Conservation (phyloP, 1,284 basidiomycete genomes). For the Phlebopus sp. region DNA sequence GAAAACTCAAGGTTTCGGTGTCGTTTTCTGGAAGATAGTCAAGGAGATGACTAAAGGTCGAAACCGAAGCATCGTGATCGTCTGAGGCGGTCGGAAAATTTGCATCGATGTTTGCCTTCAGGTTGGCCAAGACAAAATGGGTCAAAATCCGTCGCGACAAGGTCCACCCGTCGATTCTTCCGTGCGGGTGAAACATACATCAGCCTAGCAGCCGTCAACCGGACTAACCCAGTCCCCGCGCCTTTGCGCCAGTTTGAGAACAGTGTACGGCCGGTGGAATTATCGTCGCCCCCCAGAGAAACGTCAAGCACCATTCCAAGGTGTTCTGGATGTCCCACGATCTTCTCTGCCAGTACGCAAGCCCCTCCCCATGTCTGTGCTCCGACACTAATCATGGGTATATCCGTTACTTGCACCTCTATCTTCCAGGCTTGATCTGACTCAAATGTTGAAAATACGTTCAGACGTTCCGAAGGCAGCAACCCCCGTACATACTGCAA, state of each 20-base stretch:
- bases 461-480: slow-evolving; percentile 48
- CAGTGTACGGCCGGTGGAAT: slow-evolving; percentile 22
- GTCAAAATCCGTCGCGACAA: slow-evolving; percentile 81
- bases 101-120: slow-evolving; percentile 59
- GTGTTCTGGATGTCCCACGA: slow-evolving; percentile 54
- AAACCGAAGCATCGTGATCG: slow-evolving; percentile 1
- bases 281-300: neutral
- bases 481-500: slow-evolving; percentile 63
- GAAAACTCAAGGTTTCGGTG: slow-evolving; percentile 19
- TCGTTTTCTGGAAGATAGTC: slow-evolving; percentile 56
- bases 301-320: slow-evolving; percentile 45
- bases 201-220: slow-evolving; percentile 59
- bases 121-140: slow-evolving; percentile 72
- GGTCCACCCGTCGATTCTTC: slow-evolving; percentile 28
- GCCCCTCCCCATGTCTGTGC: slow-evolving; percentile 92
- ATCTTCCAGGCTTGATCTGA: slow-evolving; percentile 17
- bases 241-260: slow-evolving; percentile 87
- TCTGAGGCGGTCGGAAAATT: slow-evolving; percentile 46
- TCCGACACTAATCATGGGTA: slow-evolving; percentile 81
- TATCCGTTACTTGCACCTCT: slow-evolving; percentile 63
- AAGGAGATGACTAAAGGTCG: slow-evolving; percentile 28
- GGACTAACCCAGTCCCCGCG: slow-evolving; percentile 86
- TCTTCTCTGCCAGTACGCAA: slow-evolving; percentile 77
- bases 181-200: slow-evolving; percentile 29
- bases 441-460: slow-evolving; percentile 41